Conservation (phyloP, 1,284 basidiomycete species). For the Rhodotorula sp. region DNA sequence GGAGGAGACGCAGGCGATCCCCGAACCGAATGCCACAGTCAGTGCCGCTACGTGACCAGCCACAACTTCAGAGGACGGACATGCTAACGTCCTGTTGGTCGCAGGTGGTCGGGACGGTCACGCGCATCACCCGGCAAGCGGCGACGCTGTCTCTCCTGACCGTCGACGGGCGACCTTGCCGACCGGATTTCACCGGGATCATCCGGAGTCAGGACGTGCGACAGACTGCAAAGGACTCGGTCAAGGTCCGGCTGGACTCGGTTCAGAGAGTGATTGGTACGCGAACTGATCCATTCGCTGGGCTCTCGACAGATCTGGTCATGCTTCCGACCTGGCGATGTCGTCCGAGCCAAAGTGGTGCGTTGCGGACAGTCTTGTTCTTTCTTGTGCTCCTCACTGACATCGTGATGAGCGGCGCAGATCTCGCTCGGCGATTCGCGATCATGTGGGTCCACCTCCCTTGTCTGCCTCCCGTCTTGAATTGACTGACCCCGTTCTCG, state of each 20-base stretch:
- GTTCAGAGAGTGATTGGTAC: too few species aligned
- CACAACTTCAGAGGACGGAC: conserved; percentile 57
- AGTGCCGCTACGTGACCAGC: conserved; percentile 37
- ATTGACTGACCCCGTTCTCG: conserved; percentile 7
- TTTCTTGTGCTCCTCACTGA: neutral
- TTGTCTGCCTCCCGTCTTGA: neutral
- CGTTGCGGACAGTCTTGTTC: conserved; percentile 48
- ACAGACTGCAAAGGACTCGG: conserved; percentile 44
- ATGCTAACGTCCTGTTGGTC: conserved; percentile 45
- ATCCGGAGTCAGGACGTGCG: conserved; percentile 89
- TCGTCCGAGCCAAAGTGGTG: conserved; percentile 88
- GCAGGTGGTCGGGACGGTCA: conserved; percentile 75
- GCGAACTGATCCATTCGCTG: conserved; percentile 57
- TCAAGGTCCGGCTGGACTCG: conserved; percentile 24
- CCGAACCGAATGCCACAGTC: conserved; percentile 50
- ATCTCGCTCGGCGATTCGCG: conserved; percentile 51
- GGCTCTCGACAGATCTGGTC: conserved; percentile 74
- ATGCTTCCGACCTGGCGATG: conserved; percentile 93
- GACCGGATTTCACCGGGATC: conserved; percentile 84
- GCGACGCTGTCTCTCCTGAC: conserved; percentile 83
- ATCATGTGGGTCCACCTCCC: conserved; percentile 35
- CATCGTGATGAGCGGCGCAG: conserved; percentile 7
- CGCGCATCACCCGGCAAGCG: conserved; percentile 80
- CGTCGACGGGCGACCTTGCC: conserved; percentile 84
- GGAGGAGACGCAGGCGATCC: conserved; percentile 48